Evolutionary conservation across 208 protist species (phyloP).

Genomic region (Leishmania gerbilli): DNA sequence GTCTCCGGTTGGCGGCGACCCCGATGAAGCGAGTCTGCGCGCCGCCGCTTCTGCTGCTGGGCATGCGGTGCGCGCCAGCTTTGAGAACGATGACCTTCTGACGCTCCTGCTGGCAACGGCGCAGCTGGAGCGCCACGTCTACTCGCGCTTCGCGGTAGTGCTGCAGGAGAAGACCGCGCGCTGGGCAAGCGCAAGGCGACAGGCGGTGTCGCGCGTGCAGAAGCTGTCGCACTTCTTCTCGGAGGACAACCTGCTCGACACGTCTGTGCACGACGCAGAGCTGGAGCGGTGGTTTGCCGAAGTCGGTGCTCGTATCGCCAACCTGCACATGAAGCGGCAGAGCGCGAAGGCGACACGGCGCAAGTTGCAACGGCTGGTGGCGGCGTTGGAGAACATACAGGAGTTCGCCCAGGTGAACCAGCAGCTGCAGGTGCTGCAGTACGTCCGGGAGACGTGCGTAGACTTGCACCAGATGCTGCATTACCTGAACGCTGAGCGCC

Average conservation of each 20-base stretch:
- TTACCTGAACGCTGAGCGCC: slow-evolving; percentile 94
- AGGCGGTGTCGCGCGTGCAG: slow-evolving; percentile 57
- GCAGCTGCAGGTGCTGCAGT: slow-evolving; percentile 92
- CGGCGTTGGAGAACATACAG: slow-evolving; percentile 96
- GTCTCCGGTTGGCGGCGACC: slow-evolving; percentile 14
- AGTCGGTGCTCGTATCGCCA: slow-evolving; percentile 75
- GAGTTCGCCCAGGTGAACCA: slow-evolving; percentile 95
- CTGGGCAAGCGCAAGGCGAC: slow-evolving; percentile 88
- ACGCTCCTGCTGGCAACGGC: slow-evolving; percentile 92
- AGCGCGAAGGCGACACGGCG: slow-evolving; percentile 84
- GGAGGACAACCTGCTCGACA: slow-evolving; percentile 76
- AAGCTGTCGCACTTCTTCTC: slow-evolving; percentile 94
- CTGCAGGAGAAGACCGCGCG: slow-evolving; percentile 85
- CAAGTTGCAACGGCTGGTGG: slow-evolving; percentile 96
- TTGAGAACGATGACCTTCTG: slow-evolving; percentile 77
- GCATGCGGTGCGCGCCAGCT: slow-evolving; percentile 30
- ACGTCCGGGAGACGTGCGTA: slow-evolving; percentile 87
- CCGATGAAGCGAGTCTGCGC: slow-evolving; percentile 7
- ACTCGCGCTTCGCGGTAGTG: slow-evolving; percentile 88
- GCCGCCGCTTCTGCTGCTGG: slow-evolving; percentile 23
- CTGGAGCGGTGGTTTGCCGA: slow-evolving; percentile 95
- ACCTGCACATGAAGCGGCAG: slow-evolving; percentile 35
- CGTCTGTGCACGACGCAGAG: slow-evolving; percentile 78
- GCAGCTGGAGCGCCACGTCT: slow-evolving; percentile 94
- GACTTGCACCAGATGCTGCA: slow-evolving; percentile 94